Conservation (phyloP, 2,329 filamentous ascomycete genomes). For the Furcasterigmium sp. region DNA sequence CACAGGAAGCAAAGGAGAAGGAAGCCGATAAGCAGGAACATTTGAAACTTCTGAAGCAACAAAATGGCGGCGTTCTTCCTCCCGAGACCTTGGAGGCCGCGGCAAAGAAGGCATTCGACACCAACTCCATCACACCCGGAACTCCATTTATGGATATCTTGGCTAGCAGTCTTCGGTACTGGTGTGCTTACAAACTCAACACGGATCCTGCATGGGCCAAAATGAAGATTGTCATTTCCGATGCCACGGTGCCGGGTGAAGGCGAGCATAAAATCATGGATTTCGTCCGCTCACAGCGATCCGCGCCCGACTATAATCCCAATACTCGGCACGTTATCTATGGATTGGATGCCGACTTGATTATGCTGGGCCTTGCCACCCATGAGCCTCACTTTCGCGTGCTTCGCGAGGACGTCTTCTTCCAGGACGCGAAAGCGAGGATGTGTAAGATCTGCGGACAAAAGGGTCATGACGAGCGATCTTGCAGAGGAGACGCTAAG, state of each 20-base stretch:
- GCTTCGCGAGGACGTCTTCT: slow-evolving; percentile 93
- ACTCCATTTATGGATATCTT: slow-evolving; percentile 99
- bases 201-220: slow-evolving; percentile 94
- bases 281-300: slow-evolving; percentile 89
- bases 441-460: slow-evolving; percentile 88
- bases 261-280: slow-evolving; percentile 99
- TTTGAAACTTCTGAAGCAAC: slow-evolving; percentile 74
- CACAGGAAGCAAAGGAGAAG: slow-evolving; percentile 91
- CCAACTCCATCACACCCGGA: slow-evolving; percentile 82
- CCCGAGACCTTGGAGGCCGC: slow-evolving; percentile 56
- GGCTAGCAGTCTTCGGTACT: slow-evolving; percentile 84
- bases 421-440: slow-evolving; percentile 76
- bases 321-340: slow-evolving; percentile 99
- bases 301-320: slow-evolving; percentile 85
- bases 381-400: slow-evolving; percentile 97
- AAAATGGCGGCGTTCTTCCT: slow-evolving; percentile 62
- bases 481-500: slow-evolving; percentile 76
- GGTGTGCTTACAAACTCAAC: slow-evolving; percentile 96
- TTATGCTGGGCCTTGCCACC: slow-evolving; percentile 95
- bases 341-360: slow-evolving; percentile 93
- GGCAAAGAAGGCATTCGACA: slow-evolving; percentile 89
- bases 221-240: slow-evolving; percentile 96
- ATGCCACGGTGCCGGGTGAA: slow-evolving; percentile 95
- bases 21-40: slow-evolving; percentile 87
- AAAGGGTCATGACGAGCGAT: slow-evolving; percentile 81